phyloP scores from a whole-genome alignment of 2,329 filamentous ascomycete genomes.

The Venturia oleaginea region DNA sequence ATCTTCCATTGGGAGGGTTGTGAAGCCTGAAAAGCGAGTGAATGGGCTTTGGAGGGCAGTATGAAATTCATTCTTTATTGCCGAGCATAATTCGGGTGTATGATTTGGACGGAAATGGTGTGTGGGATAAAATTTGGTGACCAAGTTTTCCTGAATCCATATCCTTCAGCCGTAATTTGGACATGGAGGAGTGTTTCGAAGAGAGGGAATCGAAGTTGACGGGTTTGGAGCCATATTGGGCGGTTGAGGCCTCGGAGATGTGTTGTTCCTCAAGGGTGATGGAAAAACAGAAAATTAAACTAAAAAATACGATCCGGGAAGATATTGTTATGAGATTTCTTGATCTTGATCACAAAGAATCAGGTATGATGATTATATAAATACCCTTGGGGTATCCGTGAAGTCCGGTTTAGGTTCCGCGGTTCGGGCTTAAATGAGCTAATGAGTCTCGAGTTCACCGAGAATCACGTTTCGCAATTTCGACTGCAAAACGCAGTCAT shows the following conservation, averaged over 20 bases:
- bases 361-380: not conserved
- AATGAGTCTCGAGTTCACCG: not conserved
- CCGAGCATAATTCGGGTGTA: not conserved
- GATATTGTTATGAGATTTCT: not conserved
- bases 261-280: not conserved
- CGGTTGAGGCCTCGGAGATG: not conserved
- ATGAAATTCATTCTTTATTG: not conserved
- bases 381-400: not conserved
- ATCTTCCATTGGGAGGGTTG: not conserved
- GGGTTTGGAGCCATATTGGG: not conserved
- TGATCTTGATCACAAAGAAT: not conserved
- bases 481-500: not conserved
- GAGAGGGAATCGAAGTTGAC: not conserved
- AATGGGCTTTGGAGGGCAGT: not conserved
- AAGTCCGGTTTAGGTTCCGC: not conserved
- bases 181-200: not conserved
- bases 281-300: no score
- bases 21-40: not conserved
- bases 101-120: not conserved
- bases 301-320: no score
- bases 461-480: no score
- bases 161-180: not conserved
- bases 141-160: not conserved
- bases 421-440: not conserved
- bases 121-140: not conserved